These are phyloP conservation scores for Taphrina communis DNA, from an alignment of 1,139 yeast genomes.

Conservation along the genomic window DNA sequence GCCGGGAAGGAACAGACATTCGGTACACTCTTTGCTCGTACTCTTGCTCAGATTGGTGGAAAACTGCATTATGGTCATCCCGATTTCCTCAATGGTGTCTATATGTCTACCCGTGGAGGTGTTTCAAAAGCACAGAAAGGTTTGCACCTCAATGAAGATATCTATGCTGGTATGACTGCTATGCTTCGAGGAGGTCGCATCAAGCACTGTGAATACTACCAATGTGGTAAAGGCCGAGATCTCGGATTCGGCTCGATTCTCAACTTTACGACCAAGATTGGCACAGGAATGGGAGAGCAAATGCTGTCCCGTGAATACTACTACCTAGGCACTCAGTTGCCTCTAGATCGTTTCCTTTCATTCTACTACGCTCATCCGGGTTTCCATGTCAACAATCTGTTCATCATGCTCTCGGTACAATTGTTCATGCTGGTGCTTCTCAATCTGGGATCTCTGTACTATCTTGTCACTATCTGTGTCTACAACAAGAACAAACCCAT, in stretches of 20 bases:
- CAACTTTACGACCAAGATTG: constrained; percentile 98
- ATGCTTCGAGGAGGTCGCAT: constrained; percentile 97
- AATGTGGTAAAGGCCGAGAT: constrained; percentile 99
- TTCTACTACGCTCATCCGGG: constrained; percentile 99
- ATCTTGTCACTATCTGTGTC: constrained; percentile 83
- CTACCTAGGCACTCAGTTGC: constrained; percentile 95
- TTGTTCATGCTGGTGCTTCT: constrained; percentile 88
- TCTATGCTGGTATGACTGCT: constrained; percentile 99
- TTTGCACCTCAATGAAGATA: constrained; percentile 97
- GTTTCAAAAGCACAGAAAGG: constrained; percentile 99
- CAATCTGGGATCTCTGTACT: constrained; percentile 88
- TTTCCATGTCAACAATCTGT: constrained; percentile 96
- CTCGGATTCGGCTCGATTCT: constrained; percentile 98
- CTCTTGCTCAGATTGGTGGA: constrained; percentile 98
- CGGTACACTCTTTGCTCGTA: constrained; percentile 97
- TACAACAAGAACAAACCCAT: constrained; percentile 85
- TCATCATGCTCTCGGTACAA: constrained; percentile 93
- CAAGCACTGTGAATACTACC: constrained; percentile 98
- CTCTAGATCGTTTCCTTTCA: constrained; percentile 94
- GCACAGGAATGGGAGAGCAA: constrained; percentile 99
- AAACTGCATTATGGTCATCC: constrained; percentile 99
- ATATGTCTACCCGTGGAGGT: constrained; percentile 99
- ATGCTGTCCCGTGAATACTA: constrained; percentile 98
- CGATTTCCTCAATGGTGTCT: constrained; percentile 93
- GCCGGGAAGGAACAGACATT: constrained; percentile 99